Evolutionary conservation across 2,329 filamentous ascomycete species (phyloP), one percentile per base, ranked within the genome.

Genomic region (Cladosporium colombiae): DNA sequence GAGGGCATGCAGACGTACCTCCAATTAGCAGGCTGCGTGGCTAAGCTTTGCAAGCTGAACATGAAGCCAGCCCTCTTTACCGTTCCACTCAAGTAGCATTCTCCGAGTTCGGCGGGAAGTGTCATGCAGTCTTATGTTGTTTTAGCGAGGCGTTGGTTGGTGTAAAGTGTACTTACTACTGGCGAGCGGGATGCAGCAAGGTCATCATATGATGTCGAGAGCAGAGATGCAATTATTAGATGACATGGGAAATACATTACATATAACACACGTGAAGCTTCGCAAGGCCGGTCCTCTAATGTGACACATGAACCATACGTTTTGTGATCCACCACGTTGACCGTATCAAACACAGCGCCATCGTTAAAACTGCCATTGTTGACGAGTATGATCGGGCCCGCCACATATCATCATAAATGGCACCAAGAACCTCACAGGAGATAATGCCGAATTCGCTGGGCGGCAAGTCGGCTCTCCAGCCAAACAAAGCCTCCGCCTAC

Each of bases 1-100:
- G 95, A 99, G 76, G 95, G 95, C 33, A 92, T 99, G 27, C 94
- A 98, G 80, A 97, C 94, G 8, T 85, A 97, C 68, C 85, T 99
- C 66, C 95, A 99, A 79, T 84, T 99, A 55, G 96, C 92, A 75
- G 95, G 94, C 13, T 98, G 94, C 76, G 85, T 99, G 25, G 93
- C 92, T 18, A 89, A 94, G 73, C 83, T 99, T 65, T 95, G 92
- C 81, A 96, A 91, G 83, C 89, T 98, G 77, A 97, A 97, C 78
- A 98, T 99, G 94, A 91, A 96, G 74, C 91, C 92, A 3, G 89
- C 91, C 76, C 85, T 90, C 68, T 97, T 97, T 75, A 83, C 81
- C 46, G 77, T 83, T 5, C 78, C 79, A 5, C 74, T 23, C 14
- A 55, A 55, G 8, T 63, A 53, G 49, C 44, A 27, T 27, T 40